A percentile compares a stretch with the other conserved stretches of the same genome.
Conservation (phyloP, 2,329 filamentous ascomycete species). For the Colletotrichum euphorbiae region DNA sequence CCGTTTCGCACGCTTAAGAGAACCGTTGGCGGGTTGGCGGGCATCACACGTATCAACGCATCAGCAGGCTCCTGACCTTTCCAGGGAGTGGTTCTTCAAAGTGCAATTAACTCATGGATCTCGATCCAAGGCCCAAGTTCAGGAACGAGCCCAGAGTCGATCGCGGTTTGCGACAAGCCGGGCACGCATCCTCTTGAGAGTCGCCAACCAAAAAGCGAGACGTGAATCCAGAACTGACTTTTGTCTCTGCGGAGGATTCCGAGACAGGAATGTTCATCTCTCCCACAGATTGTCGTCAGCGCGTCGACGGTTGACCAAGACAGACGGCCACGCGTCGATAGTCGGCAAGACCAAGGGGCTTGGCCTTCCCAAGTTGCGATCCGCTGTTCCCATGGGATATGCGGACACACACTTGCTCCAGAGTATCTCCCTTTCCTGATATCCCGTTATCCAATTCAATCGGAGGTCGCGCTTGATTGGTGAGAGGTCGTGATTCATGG, state of each 20-base stretch:
- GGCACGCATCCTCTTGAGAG: neutral
- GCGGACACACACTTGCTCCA: neutral
- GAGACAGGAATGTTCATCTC: constrained; percentile 28
- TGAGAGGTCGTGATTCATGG: too few relatives aligned
- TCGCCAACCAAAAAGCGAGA: neutral
- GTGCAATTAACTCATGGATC: neutral
- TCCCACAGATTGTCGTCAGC: neutral
- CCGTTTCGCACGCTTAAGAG: constrained; percentile 1
- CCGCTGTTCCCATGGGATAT: neutral
- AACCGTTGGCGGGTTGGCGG: neutral
- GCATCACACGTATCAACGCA: neutral
- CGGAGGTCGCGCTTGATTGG: too few relatives aligned
- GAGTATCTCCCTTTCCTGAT: neutral
- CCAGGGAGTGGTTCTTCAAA: neutral
- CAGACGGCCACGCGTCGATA: constrained; percentile 8
- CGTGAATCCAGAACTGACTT: neutral
- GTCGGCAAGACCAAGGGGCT: constrained; percentile 10
- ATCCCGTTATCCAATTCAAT: too few relatives aligned
- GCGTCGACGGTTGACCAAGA: constrained; percentile 5
- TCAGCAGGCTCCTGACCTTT: neutral
- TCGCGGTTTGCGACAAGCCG: neutral
- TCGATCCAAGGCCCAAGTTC: neutral
- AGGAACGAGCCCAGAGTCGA: neutral
- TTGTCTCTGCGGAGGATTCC: neutral
- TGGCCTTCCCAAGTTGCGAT: neutral